These are phyloP conservation scores for Candida krabiensis DNA, from an alignment of 805 yeast genomes.

Conservation along the genomic window DNA sequence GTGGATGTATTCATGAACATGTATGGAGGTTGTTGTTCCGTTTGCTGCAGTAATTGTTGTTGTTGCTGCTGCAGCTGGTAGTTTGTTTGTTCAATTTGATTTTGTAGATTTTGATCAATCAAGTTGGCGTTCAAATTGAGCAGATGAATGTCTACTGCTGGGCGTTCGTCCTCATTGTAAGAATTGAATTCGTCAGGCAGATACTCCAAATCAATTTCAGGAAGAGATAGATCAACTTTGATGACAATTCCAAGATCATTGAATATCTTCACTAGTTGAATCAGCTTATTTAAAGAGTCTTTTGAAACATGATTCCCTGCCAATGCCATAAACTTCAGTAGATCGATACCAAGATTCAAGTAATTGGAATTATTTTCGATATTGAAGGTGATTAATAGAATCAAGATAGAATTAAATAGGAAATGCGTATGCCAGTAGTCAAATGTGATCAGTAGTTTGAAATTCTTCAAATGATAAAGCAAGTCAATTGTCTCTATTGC, in stretches of 20 bases:
- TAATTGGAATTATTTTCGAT: conserved; percentile 11
- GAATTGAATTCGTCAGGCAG: conserved; percentile 6
- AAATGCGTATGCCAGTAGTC: conserved; percentile 43
- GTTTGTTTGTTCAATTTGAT: conserved; percentile 16
- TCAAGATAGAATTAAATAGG: conserved; percentile 35
- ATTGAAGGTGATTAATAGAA: conserved; percentile 25
- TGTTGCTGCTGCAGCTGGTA: conserved; percentile 21
- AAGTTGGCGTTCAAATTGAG: conserved; percentile 16
- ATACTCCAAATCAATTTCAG: conserved; percentile 10
- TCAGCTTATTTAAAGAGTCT: conserved; percentile 26
- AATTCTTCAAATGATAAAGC: conserved; percentile 26
- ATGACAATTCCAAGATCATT: conserved; percentile 19
- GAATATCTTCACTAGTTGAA: conserved; percentile 21
- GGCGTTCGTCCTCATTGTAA: conserved; percentile 6
- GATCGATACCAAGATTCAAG: conserved; percentile 22
- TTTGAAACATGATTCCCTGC: conserved; percentile 30
- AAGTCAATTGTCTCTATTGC: conserved; percentile 34
- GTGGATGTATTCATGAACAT: conserved; percentile 6
- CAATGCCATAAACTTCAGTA: conserved; percentile 29
- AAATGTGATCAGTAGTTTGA: conserved; percentile 34
- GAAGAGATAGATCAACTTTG: conserved; percentile 15
- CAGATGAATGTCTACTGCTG: conserved; percentile 13
- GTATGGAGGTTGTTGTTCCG: conserved; percentile 17
- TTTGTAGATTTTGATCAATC: conserved; percentile 14
- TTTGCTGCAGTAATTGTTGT: conserved; percentile 14